Percentiles rank a stretch among this genome's conserved stretches.
Evolutionary conservation across 2,329 filamentous ascomycete genomes (phyloP).

Genomic region (Colletotrichum karsti): DNA sequence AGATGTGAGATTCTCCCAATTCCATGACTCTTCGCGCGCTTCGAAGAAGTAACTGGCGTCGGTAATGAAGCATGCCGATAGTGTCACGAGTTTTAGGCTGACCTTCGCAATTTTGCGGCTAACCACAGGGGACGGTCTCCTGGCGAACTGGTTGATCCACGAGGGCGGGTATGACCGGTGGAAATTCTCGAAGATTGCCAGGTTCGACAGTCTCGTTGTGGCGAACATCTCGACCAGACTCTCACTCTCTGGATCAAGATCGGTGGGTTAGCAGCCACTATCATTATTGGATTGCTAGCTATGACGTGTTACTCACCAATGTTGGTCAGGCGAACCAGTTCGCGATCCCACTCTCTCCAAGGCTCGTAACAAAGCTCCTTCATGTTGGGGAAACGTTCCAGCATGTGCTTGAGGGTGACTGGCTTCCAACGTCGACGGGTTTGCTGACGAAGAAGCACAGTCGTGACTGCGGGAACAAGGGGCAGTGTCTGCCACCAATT

Average conservation of each 20-base stretch:
- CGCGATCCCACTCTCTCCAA: conserved; percentile 41
- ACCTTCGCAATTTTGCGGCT: not conserved
- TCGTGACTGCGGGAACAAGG: conserved; percentile 36
- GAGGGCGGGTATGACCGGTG: no score
- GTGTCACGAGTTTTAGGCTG: not conserved
- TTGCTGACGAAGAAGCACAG: conserved; percentile 41
- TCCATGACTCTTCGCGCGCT: not conserved
- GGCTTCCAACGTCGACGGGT: conserved; percentile 41
- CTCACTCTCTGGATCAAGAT: no score
- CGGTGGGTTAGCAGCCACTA: no score
- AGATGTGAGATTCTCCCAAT: not conserved
- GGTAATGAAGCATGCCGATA: not conserved
- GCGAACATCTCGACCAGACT: no score
- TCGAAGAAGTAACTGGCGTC: not conserved
- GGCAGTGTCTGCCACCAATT: conserved; percentile 38
- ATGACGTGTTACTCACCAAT: not conserved
- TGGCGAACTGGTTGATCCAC: not conserved
- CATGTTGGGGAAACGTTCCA: conserved; percentile 39
- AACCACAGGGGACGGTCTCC: not conserved
- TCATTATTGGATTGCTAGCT: not conserved
- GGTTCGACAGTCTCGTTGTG: no score
- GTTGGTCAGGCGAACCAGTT: no score
- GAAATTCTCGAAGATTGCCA: no score
- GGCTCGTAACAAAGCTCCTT: conserved; percentile 42
- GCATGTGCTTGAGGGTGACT: conserved; percentile 36